A percentile compares a stretch with the other conserved stretches of the same genome.
phyloP scores from a whole-genome alignment of 225 moss, liverwort and hornwort genomes.

The Takakia lepidozioides region DNA sequence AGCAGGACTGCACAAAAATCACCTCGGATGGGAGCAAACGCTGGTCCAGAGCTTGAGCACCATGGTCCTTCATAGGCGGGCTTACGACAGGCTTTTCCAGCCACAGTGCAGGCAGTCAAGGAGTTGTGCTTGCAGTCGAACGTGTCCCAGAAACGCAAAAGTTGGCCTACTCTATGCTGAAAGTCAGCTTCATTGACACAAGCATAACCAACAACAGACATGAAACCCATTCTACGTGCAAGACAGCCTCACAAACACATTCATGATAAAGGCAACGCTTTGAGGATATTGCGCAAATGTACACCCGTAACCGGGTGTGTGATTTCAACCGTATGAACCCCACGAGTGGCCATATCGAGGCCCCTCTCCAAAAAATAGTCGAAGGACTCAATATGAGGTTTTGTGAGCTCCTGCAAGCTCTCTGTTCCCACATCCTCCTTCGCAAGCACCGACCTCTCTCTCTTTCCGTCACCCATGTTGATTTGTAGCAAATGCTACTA shows the following conservation, averaged over 20 bases:
- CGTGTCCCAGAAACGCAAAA: too few species aligned
- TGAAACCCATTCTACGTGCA: neutral
- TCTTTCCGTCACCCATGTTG: too few species aligned
- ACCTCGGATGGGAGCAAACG: constrained; percentile 88
- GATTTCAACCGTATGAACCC: constrained; percentile 63
- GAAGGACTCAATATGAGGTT: constrained; percentile 86
- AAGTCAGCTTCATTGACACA: neutral
- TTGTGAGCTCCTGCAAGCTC: constrained; percentile 43
- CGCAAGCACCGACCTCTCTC: too few species aligned
- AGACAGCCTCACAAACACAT: neutral
- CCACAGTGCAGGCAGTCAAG: constrained; percentile 86
- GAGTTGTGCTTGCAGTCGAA: too few species aligned
- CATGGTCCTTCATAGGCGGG: constrained; percentile 86
- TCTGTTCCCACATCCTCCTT: constrained; percentile 47
- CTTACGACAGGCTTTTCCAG: constrained; percentile 73
- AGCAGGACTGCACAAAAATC: neutral
- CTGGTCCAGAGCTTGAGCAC: constrained; percentile 69
- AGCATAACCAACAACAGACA: neutral
- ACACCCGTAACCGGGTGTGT: constrained; percentile 55
- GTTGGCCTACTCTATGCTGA: too few species aligned
- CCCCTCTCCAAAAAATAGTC: constrained; percentile 93
- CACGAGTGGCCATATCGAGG: constrained; percentile 55
- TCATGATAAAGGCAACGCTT: neutral
- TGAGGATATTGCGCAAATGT: constrained; percentile 87
- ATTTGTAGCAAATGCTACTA: too few species aligned